Evolutionary conservation across 2,329 filamentous ascomycete species (phyloP).

Genomic region (Cercospora zeae-maydis): DNA sequence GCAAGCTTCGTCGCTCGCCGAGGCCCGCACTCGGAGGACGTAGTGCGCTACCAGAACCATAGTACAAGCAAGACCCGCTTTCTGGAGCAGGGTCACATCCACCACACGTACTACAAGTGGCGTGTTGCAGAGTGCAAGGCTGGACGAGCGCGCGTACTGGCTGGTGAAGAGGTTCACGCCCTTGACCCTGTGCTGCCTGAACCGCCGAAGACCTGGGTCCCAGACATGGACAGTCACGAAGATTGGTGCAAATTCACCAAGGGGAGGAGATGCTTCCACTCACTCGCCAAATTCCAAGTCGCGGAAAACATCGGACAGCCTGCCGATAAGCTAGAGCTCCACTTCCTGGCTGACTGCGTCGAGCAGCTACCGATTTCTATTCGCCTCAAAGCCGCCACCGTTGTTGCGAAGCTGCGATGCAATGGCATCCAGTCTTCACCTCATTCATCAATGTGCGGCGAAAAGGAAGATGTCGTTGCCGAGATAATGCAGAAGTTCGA

Average conservation of each 20-base stretch:
- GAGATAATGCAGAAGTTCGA: not conserved
- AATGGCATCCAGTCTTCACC: not conserved
- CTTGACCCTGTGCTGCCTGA: no score
- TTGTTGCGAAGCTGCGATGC: not conserved
- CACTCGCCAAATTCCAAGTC: not conserved
- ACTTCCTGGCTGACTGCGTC: not conserved
- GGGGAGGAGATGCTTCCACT: not conserved
- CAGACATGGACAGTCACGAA: not conserved
- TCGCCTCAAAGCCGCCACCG: not conserved
- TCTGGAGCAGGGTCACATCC: conserved; percentile 73
- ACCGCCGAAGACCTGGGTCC: not conserved
- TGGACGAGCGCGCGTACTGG: no score
- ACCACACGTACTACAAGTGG: conserved; percentile 87
- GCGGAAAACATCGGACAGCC: not conserved
- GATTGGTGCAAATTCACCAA: not conserved
- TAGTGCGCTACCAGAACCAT: conserved; percentile 79
- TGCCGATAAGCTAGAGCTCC: not conserved
- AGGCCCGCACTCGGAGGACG: conserved; percentile 68
- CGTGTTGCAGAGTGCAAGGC: conserved; percentile 78
- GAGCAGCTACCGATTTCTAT: not conserved
- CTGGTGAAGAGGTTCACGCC: no score
- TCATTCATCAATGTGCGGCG: no score
- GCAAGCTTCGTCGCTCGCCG: conserved; percentile 81
- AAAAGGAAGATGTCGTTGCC: not conserved
- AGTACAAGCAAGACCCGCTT: conserved; percentile 90